Evolutionary conservation across 2,329 filamentous ascomycete genomes (phyloP).

Genomic region (Venturia oleaginea): DNA sequence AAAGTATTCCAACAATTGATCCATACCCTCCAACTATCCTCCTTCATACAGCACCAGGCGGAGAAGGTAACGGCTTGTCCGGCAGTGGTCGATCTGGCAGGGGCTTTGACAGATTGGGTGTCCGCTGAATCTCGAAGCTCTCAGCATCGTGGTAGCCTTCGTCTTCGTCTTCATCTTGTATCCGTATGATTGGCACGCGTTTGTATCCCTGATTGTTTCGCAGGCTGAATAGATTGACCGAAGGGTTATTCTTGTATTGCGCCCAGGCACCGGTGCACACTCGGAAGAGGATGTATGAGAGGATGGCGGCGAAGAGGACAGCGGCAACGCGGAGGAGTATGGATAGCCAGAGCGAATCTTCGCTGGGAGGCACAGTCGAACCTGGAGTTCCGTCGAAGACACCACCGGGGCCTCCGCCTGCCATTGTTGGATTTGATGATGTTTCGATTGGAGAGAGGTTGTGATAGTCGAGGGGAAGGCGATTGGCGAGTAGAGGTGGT

Average conservation of each 20-base stretch:
- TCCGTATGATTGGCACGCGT: slow-evolving; percentile 3
- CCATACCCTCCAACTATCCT: background rate
- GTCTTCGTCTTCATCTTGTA: slow-evolving; percentile 10
- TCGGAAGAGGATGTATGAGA: slow-evolving; percentile 10
- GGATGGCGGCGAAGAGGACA: slow-evolving; percentile 10
- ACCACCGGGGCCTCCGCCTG: background rate
- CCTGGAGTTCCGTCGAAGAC: background rate
- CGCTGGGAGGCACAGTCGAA: background rate
- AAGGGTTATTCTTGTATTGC: slow-evolving; percentile 6
- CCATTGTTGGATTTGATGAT: background rate
- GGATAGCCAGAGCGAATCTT: slow-evolving; percentile 3
- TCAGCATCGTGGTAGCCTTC: slow-evolving; percentile 12
- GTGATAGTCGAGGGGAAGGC: background rate
- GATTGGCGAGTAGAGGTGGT: background rate
- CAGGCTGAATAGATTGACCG: background rate
- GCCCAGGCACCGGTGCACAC: slow-evolving; percentile 8
- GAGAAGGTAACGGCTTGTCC: slow-evolving; percentile 13
- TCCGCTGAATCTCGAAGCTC: slow-evolving; percentile 9
- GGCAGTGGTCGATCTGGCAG: slow-evolving; percentile 13
- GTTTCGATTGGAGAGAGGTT: background rate
- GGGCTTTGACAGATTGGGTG: slow-evolving; percentile 5
- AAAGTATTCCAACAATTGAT: slow-evolving; percentile 2
- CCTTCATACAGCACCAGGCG: slow-evolving; percentile 8
- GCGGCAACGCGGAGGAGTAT: slow-evolving; percentile 6
- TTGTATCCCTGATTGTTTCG: slow-evolving; percentile 6